phyloP scores from a whole-genome alignment of 2,329 filamentous ascomycete genomes.

The Penicillium psychrosexuale region DNA sequence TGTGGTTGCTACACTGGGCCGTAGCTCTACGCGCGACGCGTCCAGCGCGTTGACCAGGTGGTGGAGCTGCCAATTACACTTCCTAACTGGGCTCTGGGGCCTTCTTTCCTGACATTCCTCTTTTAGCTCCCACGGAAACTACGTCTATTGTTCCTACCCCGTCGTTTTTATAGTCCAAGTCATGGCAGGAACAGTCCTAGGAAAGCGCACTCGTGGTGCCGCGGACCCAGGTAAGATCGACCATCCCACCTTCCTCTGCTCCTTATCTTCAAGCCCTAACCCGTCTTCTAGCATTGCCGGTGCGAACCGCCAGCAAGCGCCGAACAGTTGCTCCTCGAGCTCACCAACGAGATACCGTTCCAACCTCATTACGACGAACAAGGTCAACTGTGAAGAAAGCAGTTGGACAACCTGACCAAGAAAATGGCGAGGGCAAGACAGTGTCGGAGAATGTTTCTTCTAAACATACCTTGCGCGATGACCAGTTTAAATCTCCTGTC shows the following conservation, averaged over 20 bases:
- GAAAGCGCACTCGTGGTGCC: conserved; percentile 42
- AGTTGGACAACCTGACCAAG: conserved; percentile 24
- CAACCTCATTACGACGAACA: conserved; percentile 31
- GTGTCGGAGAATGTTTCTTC: conserved; percentile 40
- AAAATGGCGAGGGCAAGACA: conserved; percentile 27
- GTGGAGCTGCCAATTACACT: conserved; percentile 9
- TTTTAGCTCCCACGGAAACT: neutral
- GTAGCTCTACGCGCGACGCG: conserved; percentile 6
- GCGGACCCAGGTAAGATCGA: conserved; percentile 40
- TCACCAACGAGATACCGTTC: conserved; percentile 31
- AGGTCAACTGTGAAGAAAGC: conserved; percentile 37
- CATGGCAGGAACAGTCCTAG: conserved; percentile 43
- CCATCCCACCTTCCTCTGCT: conserved; percentile 11
- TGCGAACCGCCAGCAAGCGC: conserved; percentile 47
- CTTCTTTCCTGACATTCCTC: conserved; percentile 9
- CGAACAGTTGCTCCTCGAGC: conserved; percentile 45
- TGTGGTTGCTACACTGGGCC: neutral
- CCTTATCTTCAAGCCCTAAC: conserved; percentile 14
- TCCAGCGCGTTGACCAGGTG: neutral
- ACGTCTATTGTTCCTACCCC: conserved; percentile 1
- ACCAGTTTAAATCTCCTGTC: conserved; percentile 45
- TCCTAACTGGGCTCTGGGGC: conserved; percentile 4
- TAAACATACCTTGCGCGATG: conserved; percentile 48
- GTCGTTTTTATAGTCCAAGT: conserved; percentile 17
- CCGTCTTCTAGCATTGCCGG: conserved; percentile 27